Evolutionary conservation across 1,284 basidiomycete species (phyloP).

Genomic region (Porodaedalea pini): DNA sequence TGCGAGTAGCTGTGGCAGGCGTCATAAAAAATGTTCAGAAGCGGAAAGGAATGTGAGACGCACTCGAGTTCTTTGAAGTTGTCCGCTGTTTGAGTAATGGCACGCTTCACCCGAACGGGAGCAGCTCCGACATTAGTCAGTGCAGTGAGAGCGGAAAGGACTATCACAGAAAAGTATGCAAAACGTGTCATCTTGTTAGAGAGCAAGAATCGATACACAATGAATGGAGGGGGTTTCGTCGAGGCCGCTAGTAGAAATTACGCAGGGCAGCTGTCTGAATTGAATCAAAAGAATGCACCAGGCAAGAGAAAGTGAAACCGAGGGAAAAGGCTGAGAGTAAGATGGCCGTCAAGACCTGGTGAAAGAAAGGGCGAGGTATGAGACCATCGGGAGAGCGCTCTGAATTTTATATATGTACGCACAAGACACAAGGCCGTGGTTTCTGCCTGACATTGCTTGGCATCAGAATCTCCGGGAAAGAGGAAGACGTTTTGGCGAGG

Average conservation of each 20-base stretch:
- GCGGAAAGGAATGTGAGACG: neutral
- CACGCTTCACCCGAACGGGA: neutral
- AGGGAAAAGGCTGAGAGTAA: slow-evolving; percentile 23
- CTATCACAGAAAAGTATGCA: slow-evolving; percentile 22
- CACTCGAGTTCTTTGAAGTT: slow-evolving; percentile 27
- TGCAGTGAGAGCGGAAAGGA: slow-evolving; percentile 14
- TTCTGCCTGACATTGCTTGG: neutral
- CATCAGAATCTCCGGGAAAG: neutral
- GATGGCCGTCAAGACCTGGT: slow-evolving; percentile 26
- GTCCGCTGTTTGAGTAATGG: slow-evolving; percentile 17
- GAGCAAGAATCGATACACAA: slow-evolving; percentile 1
- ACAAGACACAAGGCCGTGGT: neutral
- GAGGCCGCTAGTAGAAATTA: slow-evolving; percentile 7
- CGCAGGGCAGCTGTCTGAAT: slow-evolving; percentile 1
- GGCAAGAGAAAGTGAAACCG: slow-evolving; percentile 1
- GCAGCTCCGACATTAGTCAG: slow-evolving; percentile 20
- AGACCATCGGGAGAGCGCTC: neutral
- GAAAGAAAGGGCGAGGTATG: neutral
- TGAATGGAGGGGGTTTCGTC: neutral
- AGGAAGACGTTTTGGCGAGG: neutral
- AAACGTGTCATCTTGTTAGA: slow-evolving; percentile 11
- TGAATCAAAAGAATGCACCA: slow-evolving; percentile 21
- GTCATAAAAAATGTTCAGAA: neutral
- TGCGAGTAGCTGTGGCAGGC: slow-evolving; percentile 34
- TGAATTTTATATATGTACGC: neutral